Conservation (phyloP, 768 basidiomycete genomes). For the Suillus americanus region DNA sequence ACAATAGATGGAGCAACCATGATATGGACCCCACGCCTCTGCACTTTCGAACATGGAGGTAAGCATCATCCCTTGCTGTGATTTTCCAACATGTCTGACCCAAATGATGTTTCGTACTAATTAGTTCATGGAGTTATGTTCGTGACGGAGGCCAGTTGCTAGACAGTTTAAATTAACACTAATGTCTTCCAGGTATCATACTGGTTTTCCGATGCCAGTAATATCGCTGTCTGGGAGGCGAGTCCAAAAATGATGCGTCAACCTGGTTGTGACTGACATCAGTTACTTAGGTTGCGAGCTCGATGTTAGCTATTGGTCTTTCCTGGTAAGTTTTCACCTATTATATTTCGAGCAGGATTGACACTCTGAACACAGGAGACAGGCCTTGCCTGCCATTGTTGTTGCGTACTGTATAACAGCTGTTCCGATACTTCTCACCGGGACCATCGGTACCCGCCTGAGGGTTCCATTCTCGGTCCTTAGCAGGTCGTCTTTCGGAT, state of each 20-base stretch:
- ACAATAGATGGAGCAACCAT: slow-evolving; percentile 63
- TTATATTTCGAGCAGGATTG: neutral
- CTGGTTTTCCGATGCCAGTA: slow-evolving; percentile 29
- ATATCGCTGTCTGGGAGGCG: slow-evolving; percentile 47
- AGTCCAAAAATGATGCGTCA: slow-evolving; percentile 1
- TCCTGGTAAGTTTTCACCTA: slow-evolving; percentile 48
- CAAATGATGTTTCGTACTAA: neutral
- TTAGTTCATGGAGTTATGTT: slow-evolving; percentile 56
- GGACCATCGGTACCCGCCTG: slow-evolving; percentile 73
- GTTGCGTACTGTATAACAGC: slow-evolving; percentile 73
- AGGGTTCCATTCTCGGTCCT: slow-evolving; percentile 76
- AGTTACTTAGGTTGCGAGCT: slow-evolving; percentile 52
- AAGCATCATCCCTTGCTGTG: slow-evolving; percentile 4
- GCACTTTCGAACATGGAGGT: slow-evolving; percentile 59
- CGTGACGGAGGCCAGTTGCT: slow-evolving; percentile 49
- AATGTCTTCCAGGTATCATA: slow-evolving; percentile 29
- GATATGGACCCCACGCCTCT: slow-evolving; percentile 78
- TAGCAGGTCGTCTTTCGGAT: slow-evolving; percentile 85
- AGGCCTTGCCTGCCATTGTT: slow-evolving; percentile 68
- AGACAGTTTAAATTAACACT: slow-evolving; percentile 26
- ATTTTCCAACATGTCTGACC: neutral
- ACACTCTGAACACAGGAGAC: slow-evolving; percentile 42
- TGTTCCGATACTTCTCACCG: slow-evolving; percentile 73
- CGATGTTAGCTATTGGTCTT: slow-evolving; percentile 73
- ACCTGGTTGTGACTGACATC: neutral